A percentile compares a stretch with the other conserved stretches of the same genome.
Evolutionary conservation across 1,139 yeast species (phyloP).

Genomic region (Eremothecium coryli): DNA sequence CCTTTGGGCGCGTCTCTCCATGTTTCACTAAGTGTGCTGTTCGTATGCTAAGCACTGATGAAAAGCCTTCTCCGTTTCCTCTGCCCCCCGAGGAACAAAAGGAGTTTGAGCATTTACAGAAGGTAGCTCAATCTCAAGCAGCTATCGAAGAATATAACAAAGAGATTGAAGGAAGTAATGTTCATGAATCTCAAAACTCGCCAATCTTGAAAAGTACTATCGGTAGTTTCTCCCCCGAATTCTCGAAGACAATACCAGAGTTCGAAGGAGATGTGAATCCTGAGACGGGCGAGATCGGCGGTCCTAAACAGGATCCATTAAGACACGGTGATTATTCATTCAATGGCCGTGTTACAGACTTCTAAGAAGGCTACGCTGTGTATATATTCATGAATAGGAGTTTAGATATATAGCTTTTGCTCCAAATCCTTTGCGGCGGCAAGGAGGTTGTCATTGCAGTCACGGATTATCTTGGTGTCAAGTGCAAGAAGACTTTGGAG

Average conservation of each 20-base stretch:
- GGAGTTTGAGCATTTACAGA: slow-evolving; percentile 81
- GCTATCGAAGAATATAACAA: slow-evolving; percentile 71
- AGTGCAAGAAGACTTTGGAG: slow-evolving; percentile 18
- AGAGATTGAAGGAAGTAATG: slow-evolving; percentile 34
- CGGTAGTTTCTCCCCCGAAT: slow-evolving; percentile 61
- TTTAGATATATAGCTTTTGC: slow-evolving; percentile 2
- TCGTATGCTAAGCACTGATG: slow-evolving; percentile 24
- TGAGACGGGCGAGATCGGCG: slow-evolving; percentile 88
- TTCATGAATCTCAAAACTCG: slow-evolving; percentile 31
- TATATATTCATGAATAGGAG: background rate
- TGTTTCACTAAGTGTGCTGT: too few species aligned
- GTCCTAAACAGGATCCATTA: slow-evolving; percentile 97
- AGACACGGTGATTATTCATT: slow-evolving; percentile 91
- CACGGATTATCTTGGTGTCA: slow-evolving; percentile 21
- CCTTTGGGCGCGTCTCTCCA: too few species aligned
- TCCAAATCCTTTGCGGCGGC: slow-evolving; percentile 10
- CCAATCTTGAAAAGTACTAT: slow-evolving; percentile 45
- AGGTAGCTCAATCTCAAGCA: slow-evolving; percentile 68
- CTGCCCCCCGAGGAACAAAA: slow-evolving; percentile 82
- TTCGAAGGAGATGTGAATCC: slow-evolving; percentile 95
- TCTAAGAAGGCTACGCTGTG: slow-evolving; percentile 34
- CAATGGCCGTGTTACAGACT: slow-evolving; percentile 94
- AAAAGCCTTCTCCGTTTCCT: slow-evolving; percentile 71
- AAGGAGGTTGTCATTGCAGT: slow-evolving; percentile 18
- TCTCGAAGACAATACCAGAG: slow-evolving; percentile 76